Base-by-base conservation (phyloP, 768 basidiomycete species). In the Mycena haematopus region DNA sequence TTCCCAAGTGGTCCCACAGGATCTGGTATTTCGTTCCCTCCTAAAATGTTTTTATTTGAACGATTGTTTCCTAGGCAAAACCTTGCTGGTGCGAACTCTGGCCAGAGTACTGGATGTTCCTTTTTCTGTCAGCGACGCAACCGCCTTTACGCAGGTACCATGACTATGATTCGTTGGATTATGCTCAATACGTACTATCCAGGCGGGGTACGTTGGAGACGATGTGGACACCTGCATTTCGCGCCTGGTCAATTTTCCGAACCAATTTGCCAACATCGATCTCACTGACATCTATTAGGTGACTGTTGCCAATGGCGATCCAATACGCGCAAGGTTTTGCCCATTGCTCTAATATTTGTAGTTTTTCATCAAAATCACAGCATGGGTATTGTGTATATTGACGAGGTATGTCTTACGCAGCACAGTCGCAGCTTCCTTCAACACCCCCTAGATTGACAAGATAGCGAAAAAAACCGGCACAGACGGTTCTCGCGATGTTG, bases 161-260 rank as follows among this genome's bases (percentile, higher is more conserved):
- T 31, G 52, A 52, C 24, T 53, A 52, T 36, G 60, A 38, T 63
- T 31, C 19, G 29, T 21, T 31, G 36, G 36, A 49, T 2, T 46
- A 13, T 56, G 11, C 40, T 56, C 59, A 31, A 60, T 72, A 21
- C 52, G 27, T 27, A 10, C 25, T 17, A 21, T 42, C 1, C 49
- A 92, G 89, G 89, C 89, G 11, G 90, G 90, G 74, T 91, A 97
- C 77, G 93, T 99, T 49, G 96, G 96, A 66, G 96, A 97, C 71
- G 96, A 99, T 71, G 96, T 97, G 9, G 96, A 99, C 64, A 90
- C 90, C 81, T 89, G 92, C 46, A 86, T 98, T 25, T 89, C 94
- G 61, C 83, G 96, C 61, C 77, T 98, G 70, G 92, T 90, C 67
- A 74, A 81, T 70, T 27, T 38, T 51, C 2, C n/a, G 25, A 46